Percentiles rank a stretch among this genome's conserved stretches.
These are phyloP conservation scores for Kurtzmaniella quercitrusa DNA, from an alignment of 1,139 yeast genomes.

Conservation along the genomic window DNA sequence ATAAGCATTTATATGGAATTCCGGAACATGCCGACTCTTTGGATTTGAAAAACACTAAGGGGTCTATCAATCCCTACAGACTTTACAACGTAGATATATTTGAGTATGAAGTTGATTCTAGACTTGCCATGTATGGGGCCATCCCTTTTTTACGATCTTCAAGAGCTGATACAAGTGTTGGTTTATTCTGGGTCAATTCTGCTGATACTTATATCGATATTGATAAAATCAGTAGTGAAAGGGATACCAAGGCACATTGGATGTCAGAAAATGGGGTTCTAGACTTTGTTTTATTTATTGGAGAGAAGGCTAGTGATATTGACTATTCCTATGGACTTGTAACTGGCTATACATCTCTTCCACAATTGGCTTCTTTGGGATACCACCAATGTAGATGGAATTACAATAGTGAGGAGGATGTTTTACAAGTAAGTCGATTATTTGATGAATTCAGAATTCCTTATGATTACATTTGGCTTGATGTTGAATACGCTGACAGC, in stretches of 20 bases:
- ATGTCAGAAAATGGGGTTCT: conserved; percentile 85
- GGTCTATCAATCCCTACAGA: conserved; percentile 64
- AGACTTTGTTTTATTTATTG: conserved; percentile 71
- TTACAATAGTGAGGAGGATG: conserved; percentile 84
- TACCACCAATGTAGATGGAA: conserved; percentile 98
- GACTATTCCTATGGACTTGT: conserved; percentile 60
- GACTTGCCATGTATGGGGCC: conserved; percentile 90
- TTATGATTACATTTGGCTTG: conserved; percentile 92
- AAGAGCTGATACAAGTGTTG: conserved; percentile 56
- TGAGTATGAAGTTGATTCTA: conserved; percentile 80
- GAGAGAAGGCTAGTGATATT: conserved; percentile 56
- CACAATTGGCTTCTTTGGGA: conserved; percentile 76
- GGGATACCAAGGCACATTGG: conserved; percentile 67
- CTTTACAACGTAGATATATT: conserved; percentile 90
- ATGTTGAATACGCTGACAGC: conserved; percentile 82
- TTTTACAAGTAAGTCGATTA: conserved; percentile 58
- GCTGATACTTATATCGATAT: conserved; percentile 93
- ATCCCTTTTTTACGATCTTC: conserved; percentile 83
- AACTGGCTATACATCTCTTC: conserved; percentile 77
- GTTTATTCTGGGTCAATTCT: conserved; percentile 86
- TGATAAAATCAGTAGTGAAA: conserved; percentile 24
- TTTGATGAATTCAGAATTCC: conserved; percentile 80
- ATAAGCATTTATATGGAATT: conserved; percentile 73
- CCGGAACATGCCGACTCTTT: conserved; percentile 93
- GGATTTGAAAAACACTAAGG: conserved; percentile 63